Evolutionary conservation across 2,329 filamentous ascomycete species (phyloP), one percentile per base, ranked within the genome.

Genomic region (Aspergillus flavus): DNA sequence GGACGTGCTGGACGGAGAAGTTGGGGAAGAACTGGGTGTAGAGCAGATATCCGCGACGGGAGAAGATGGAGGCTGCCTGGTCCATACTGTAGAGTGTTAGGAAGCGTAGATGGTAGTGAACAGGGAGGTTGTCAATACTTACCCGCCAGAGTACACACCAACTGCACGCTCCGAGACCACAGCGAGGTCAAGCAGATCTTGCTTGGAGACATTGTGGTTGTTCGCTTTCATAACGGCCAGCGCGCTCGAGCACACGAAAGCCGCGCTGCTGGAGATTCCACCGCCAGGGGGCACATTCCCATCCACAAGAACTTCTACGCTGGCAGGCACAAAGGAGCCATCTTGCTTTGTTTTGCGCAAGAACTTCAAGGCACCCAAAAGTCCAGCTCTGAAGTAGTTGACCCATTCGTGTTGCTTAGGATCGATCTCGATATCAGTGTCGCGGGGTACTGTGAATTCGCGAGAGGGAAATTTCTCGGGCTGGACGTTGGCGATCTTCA

Each of bases 381-480:
- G 83, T 0, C 95, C 95, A 59, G 93, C 92, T 81, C 95, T 96
- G 87, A 99, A 98, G 84, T 99, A 99, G 78, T 98, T 99, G 62
- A 93, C 91, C 95, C 95, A 99, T 80, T 97, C 93, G 69, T 96
- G 91, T 69, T 90, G 86, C 21, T 88, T 89, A 9, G 92, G 86
- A 77, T 98, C 93, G 71, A 99, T 97, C 26, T 90, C 86, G n/a
- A 94, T 85, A 12, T 85, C 80, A 48, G 84, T 82, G 66, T 85
- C 82, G 55, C 75, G 71, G 5, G 91, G 86, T 10, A 97, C 85
- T 53, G 88, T 84, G 75, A 97, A 96, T 70, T 91, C 87, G 68
- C 87, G 87, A 1, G 88, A 79, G 2, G 91, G 86, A 75, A 96
- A 99, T 77, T 91, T 94, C 58, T 87, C 81, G 19, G 85, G 83